Base-by-base conservation (phyloP, 2,329 filamentous ascomycete genomes). In the Teratosphaeria destructans region DNA sequence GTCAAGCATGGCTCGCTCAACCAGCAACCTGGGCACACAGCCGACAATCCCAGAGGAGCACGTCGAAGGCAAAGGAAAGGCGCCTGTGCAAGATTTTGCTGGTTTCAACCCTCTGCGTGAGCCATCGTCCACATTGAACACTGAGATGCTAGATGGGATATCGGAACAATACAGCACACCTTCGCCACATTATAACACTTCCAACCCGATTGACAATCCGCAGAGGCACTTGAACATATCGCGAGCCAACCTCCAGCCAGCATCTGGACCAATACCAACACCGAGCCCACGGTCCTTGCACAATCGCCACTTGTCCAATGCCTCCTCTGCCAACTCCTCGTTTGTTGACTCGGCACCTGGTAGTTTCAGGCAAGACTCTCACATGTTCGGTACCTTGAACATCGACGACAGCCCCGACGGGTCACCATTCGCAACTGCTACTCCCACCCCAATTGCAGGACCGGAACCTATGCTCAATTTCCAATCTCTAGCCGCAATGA, bases 401-500 rank as follows among this genome's bases (percentile, higher is more conserved):
- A 81, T 80, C 4, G 68, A 81, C 1, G 84, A 81, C 14, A 57
- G 49, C 16, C 60, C 59, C 47, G 61, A 62, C 35, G 47, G 43
- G 16, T 49, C 78, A 19, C 77, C 75, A 19, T 65, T 65, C 5
- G 64, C 64, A 10, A 70, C 68, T 49, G 73, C 77, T 6, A 81
- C 82, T 27, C 77, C 79, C 4, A 78, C 80, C 14, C 75, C 75
- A 64, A 81, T 77, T 58, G 68, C 78, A 4, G 79, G 80, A 54
- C 76, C 81, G 0, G 92, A 96, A 70, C 84, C 90, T 3, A 85
- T 96, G 82, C 94, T 95, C 74, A 96, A 96, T 72, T 96, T 96
- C 71, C 82, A 85, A 59, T 96, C 90, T 66, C 77, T 97, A 26
- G 89, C 90, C 1, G 89, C 90, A 62, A 89, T 95, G 72, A 89